Percentiles rank a stretch among this genome's conserved stretches.
Evolutionary conservation across 2,329 filamentous ascomycete genomes (phyloP).

Genomic region (Hymenoscyphus repandus): DNA sequence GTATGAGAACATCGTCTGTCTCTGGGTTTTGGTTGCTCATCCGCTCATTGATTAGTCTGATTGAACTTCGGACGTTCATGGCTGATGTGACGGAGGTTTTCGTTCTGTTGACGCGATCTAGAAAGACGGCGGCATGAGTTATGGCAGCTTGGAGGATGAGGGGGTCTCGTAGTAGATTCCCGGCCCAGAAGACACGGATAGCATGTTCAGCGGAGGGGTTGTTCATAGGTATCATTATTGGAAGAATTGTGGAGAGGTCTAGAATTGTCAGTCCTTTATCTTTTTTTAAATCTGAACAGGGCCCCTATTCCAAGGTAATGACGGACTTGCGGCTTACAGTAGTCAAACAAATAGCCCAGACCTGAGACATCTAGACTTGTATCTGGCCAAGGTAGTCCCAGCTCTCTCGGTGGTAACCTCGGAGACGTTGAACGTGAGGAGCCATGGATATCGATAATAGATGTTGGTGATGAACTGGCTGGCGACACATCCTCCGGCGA

Average conservation of each 20-base stretch:
- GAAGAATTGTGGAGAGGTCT: background rate
- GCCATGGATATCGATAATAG: too few relatives aligned
- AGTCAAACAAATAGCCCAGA: background rate
- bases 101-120: background rate
- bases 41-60: conserved; percentile 1
- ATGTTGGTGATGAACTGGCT: too few relatives aligned
- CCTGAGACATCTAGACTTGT: background rate
- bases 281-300: too few relatives aligned
- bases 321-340: background rate
- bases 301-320: too few relatives aligned
- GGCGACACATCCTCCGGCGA: too few relatives aligned
- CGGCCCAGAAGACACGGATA: background rate
- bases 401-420: background rate
- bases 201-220: background rate
- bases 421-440: background rate
- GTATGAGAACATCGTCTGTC: background rate
- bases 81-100: background rate
- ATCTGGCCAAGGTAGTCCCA: background rate
- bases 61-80: background rate
- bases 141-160: conserved; percentile 1
- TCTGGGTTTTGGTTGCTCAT: background rate
- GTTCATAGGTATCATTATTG: conserved; percentile 1
- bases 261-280: background rate
- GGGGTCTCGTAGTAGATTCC: background rate
- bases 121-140: conserved; percentile 1